Evolutionary conservation across 768 basidiomycete genomes (phyloP).

Genomic region (Tylopilus cervinicoccineus): DNA sequence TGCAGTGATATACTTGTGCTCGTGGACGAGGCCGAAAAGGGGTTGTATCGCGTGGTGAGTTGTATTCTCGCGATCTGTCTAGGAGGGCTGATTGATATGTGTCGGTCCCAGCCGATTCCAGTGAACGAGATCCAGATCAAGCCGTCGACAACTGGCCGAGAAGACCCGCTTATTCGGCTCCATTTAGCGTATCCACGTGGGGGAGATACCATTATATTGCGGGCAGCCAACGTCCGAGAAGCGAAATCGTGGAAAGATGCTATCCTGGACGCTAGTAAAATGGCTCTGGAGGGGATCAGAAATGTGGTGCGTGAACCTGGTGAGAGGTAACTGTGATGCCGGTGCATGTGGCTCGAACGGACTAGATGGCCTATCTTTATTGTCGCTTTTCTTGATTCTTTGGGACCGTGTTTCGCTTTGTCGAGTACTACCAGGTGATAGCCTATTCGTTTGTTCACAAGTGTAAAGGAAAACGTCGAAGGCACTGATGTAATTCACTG

Average conservation of each 20-base stretch:
- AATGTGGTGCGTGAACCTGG: neutral
- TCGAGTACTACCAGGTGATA: neutral
- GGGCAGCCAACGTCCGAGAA: slow-evolving; percentile 54
- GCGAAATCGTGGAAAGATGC: slow-evolving; percentile 50
- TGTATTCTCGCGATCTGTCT: neutral
- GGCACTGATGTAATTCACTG: neutral
- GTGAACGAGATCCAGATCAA: slow-evolving; percentile 62
- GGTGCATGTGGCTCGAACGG: neutral
- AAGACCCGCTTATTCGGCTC: slow-evolving; percentile 66
- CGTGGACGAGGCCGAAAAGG: slow-evolving; percentile 65
- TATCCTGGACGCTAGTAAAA: slow-evolving; percentile 27
- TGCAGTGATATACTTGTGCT: slow-evolving; percentile 90
- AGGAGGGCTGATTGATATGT: neutral
- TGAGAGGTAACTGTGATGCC: neutral
- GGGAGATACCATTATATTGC: slow-evolving; percentile 63
- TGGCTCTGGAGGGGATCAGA: slow-evolving; percentile 12
- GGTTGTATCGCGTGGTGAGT: slow-evolving; percentile 80
- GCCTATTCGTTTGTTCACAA: neutral
- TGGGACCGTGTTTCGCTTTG: neutral
- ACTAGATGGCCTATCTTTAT: slow-evolving; percentile 9
- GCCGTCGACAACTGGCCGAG: slow-evolving; percentile 48
- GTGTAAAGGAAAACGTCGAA: neutral
- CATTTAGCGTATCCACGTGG: slow-evolving; percentile 67
- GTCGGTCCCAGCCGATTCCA: slow-evolving; percentile 57
- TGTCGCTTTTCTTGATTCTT: neutral